Conservation (phyloP, 257 asterid species). For the Salvia rosmarinus region DNA sequence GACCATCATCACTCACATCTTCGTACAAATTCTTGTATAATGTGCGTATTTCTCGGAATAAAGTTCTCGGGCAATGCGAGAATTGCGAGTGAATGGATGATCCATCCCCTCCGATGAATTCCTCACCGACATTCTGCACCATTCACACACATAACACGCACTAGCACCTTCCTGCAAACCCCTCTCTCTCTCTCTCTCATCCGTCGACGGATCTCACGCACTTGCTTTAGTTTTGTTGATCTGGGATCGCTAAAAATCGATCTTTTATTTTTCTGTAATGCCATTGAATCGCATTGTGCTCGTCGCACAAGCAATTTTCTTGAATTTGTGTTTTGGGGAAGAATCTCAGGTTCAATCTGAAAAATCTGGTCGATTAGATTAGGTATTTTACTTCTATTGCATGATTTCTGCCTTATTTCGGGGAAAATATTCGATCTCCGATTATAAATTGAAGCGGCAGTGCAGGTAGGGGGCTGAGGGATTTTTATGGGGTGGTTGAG, state of each 20-base stretch:
- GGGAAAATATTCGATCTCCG: background rate
- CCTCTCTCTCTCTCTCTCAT: background rate
- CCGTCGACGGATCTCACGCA: conserved; percentile 26
- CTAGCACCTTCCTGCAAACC: background rate
- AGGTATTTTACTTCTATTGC: background rate
- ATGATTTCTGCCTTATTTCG: background rate
- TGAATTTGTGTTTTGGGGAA: conserved; percentile 7
- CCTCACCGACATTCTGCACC: conserved; percentile 24
- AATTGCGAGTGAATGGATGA: conserved; percentile 16
- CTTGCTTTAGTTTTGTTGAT: background rate
- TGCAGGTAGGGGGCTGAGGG: conserved; percentile 15
- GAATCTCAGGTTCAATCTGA: conserved; percentile 26
- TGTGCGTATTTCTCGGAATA: conserved; percentile 21
- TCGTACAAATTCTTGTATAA: conserved; percentile 17
- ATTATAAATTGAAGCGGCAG: conserved; percentile 2
- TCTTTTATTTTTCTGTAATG: background rate
- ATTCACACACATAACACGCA: conserved; percentile 27
- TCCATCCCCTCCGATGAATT: background rate
- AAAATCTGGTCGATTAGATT: conserved; percentile 18
- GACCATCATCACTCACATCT: background rate
- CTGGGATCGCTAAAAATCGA: conserved; percentile 37
- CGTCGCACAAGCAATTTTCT: background rate
- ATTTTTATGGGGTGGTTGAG: conserved; percentile 42
- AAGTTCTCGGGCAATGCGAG: background rate
- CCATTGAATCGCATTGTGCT: conserved; percentile 30